phyloP scores from a whole-genome alignment of 257 asterid species.

The Lavandula angustifolia region DNA sequence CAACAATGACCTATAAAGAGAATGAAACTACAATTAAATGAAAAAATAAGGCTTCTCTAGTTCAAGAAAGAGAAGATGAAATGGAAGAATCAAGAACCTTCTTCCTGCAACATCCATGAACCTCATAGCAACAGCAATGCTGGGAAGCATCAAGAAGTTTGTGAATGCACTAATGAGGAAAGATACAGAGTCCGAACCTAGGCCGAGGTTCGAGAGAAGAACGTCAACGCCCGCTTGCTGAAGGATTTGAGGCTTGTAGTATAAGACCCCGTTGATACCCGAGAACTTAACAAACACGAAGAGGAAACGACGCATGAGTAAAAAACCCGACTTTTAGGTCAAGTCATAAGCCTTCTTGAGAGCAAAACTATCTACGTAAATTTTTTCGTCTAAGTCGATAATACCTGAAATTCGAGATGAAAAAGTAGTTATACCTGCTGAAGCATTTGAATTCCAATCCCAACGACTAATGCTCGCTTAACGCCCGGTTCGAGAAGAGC shows the following conservation, averaged over 20 bases:
- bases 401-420: too few relatives aligned
- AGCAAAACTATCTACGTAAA: too few relatives aligned
- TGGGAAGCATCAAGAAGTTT: slow-evolving; percentile 66
- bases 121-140: slow-evolving; percentile 79
- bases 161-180: slow-evolving; percentile 68
- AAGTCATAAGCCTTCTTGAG: too few relatives aligned
- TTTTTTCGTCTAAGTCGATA: too few relatives aligned
- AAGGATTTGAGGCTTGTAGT: slow-evolving; percentile 93
- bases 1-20: slow-evolving; percentile 53
- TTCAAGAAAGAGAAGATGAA: background rate
- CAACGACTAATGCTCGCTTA: slow-evolving; percentile 70
- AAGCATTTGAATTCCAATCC: slow-evolving; percentile 69
- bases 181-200: slow-evolving; percentile 70
- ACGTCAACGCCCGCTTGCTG: slow-evolving; percentile 89
- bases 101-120: slow-evolving; percentile 88
- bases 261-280: slow-evolving; percentile 91
- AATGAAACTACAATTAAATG: too few relatives aligned
- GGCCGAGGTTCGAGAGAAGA: slow-evolving; percentile 74
- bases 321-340: too few relatives aligned
- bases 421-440: slow-evolving; percentile 56
- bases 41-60: too few relatives aligned
- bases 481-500: slow-evolving; percentile 87
- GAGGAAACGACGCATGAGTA: too few relatives aligned
- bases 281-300: slow-evolving; percentile 45
- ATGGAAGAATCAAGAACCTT: slow-evolving; percentile 48